A percentile compares a stretch with the other conserved stretches of the same genome.
These are phyloP conservation scores for Coemansia sp. DNA, from an alignment of 192 early-diverging fungal genomes.

Conservation along the genomic window DNA sequence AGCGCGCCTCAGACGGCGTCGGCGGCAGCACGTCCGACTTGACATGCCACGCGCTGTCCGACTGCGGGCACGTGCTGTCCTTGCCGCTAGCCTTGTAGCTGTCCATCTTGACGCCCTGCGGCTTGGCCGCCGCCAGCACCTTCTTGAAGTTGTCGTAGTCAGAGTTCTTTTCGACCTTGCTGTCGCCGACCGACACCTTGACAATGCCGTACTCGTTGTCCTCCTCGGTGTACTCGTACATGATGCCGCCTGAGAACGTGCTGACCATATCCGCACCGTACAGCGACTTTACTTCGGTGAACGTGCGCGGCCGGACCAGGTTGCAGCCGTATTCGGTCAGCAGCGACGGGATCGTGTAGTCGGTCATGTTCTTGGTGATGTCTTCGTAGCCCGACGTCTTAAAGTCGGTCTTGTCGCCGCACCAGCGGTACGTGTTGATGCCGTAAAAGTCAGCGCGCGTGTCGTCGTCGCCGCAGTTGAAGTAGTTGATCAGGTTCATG, in stretches of 20 bases:
- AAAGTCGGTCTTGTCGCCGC: conserved; percentile 56
- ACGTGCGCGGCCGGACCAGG: conserved; percentile 59
- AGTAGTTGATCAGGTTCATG: conserved; percentile 62
- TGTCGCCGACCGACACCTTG: conserved; percentile 50
- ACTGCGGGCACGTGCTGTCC: conserved; percentile 54
- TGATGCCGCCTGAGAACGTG: conserved; percentile 65
- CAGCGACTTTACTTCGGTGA: conserved; percentile 63
- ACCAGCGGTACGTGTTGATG: conserved; percentile 73
- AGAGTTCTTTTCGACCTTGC: conserved; percentile 37
- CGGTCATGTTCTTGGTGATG: conserved; percentile 60
- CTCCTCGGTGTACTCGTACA: conserved; percentile 73
- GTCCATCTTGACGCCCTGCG: conserved; percentile 58
- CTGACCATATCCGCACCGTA: conserved; percentile 64
- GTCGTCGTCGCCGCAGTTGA: conserved; percentile 62
- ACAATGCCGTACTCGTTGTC: conserved; percentile 71
- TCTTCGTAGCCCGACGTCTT: conserved; percentile 65
- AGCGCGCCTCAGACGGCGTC: conserved; percentile 59
- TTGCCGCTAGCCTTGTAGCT: conserved; percentile 42
- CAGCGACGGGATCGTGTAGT: conserved; percentile 63
- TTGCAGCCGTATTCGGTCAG: conserved; percentile 77
- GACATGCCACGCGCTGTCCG: conserved; percentile 54
- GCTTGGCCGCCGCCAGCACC: conserved; percentile 42
- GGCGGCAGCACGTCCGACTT: conserved; percentile 55
- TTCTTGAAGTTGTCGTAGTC: conserved; percentile 62
- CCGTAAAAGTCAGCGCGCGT: conserved; percentile 69